phyloP scores from a whole-genome alignment of 306 rosid species.

The Prunus fruticosa region DNA sequence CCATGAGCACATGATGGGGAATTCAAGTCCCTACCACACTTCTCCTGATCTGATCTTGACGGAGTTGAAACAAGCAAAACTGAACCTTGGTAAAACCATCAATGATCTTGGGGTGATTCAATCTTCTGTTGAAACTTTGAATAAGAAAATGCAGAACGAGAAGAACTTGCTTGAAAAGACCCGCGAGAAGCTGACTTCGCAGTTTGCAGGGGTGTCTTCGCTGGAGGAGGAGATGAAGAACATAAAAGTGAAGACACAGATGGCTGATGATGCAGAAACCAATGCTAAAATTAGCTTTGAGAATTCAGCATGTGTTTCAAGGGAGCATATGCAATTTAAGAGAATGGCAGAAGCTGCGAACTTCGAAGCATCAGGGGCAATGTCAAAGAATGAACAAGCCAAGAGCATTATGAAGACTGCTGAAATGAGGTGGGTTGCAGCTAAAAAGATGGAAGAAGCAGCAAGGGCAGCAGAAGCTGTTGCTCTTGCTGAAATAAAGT shows the following conservation, averaged over 20 bases:
- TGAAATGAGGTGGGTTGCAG: slow-evolving; percentile 89
- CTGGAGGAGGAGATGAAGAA: slow-evolving; percentile 42
- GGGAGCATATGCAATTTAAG: slow-evolving; percentile 22
- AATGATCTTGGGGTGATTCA: slow-evolving; percentile 79
- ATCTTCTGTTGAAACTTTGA: slow-evolving; percentile 68
- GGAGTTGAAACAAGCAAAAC: slow-evolving; percentile 81
- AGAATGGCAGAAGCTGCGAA: slow-evolving; percentile 34
- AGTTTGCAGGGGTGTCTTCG: slow-evolving; percentile 63
- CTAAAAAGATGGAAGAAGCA: slow-evolving; percentile 98
- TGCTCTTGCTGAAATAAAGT: slow-evolving; percentile 85
- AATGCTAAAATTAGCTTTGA: slow-evolving; percentile 11
- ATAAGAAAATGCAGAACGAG: slow-evolving; percentile 81
- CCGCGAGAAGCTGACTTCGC: slow-evolving; percentile 54
- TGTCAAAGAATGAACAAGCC: slow-evolving; percentile 24
- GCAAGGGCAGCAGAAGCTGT: slow-evolving; percentile 93
- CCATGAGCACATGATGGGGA: slow-evolving; percentile 37
- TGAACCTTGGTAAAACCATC: slow-evolving; percentile 76
- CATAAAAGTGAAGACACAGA: slow-evolving; percentile 26
- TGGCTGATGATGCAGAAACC: slow-evolving; percentile 19
- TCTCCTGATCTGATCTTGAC: slow-evolving; percentile 57
- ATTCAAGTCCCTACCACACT: slow-evolving; percentile 40
- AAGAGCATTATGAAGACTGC: slow-evolving; percentile 57
- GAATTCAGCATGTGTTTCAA: slow-evolving; percentile 22
- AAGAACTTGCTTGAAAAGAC: slow-evolving; percentile 65
- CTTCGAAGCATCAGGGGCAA: slow-evolving; percentile 32